Percentiles rank a stretch among this genome's conserved stretches.
phyloP scores from a whole-genome alignment of 2,329 filamentous ascomycete genomes.

The Gnomoniopsis sp. region DNA sequence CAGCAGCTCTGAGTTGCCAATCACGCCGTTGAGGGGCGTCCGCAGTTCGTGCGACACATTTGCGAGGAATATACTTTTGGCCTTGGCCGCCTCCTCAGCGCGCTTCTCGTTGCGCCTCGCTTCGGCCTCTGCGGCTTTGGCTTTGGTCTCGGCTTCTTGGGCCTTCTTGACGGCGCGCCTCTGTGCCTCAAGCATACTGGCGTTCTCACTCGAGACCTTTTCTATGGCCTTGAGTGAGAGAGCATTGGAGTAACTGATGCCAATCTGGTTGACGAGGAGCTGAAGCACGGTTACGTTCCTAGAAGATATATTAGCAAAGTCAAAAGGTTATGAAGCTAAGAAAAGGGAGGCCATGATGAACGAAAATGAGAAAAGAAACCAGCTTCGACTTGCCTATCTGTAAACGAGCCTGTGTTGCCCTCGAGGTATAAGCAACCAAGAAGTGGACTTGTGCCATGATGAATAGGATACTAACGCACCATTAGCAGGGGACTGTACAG shows the following conservation, averaged over 20 bases:
- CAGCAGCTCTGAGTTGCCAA: slow-evolving; percentile 82
- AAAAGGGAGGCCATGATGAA: not conserved
- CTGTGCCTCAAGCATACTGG: slow-evolving; percentile 74
- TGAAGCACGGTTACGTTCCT: slow-evolving; percentile 60
- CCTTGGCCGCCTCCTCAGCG: slow-evolving; percentile 78
- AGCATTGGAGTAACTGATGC: slow-evolving; percentile 67
- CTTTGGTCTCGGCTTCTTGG: slow-evolving; percentile 69
- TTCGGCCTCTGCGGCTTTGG: slow-evolving; percentile 71
- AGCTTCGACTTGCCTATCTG: slow-evolving; percentile 50
- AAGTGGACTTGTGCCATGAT: slow-evolving; percentile 66
- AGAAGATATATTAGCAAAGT: not conserved
- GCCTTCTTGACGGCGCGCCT: slow-evolving; percentile 71
- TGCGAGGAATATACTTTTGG: slow-evolving; percentile 76
- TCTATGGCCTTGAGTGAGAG: slow-evolving; percentile 68
- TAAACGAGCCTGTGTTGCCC: slow-evolving; percentile 71
- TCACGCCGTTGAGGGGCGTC: slow-evolving; percentile 82
- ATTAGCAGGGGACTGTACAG: not conserved
- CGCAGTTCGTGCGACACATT: slow-evolving; percentile 80
- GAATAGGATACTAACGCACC: slow-evolving; percentile 52
- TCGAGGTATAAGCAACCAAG: slow-evolving; percentile 75
- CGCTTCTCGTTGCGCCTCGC: slow-evolving; percentile 76
- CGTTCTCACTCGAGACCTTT: slow-evolving; percentile 74
- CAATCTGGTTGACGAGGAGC: slow-evolving; percentile 75
- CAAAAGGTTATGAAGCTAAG: no score
- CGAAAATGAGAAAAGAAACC: not conserved